Conservation (phyloP, 768 basidiomycete genomes). For the Ephemerocybe angulata region DNA sequence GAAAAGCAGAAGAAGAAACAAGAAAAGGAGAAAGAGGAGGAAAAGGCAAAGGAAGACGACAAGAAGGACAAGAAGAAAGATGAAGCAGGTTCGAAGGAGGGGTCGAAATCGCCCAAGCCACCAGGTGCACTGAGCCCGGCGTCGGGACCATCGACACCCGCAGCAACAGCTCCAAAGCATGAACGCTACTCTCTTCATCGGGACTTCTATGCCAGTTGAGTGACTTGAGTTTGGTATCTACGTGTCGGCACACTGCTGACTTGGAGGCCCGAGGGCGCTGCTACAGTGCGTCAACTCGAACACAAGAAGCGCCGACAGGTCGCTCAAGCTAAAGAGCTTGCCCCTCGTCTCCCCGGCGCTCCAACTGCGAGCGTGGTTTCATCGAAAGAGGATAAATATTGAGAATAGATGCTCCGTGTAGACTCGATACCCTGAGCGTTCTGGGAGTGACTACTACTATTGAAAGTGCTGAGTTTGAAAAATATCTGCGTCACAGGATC, state of each 20-base stretch:
- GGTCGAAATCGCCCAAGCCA: constrained; percentile 22
- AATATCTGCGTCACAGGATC: neutral
- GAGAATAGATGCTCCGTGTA: constrained; percentile 2
- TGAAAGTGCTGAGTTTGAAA: neutral
- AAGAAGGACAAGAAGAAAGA: constrained; percentile 29
- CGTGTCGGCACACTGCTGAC: too few species aligned
- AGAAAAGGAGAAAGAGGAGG: constrained; percentile 38
- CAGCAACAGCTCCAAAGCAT: constrained; percentile 50
- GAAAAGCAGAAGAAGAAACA: constrained; percentile 43
- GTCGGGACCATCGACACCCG: neutral
- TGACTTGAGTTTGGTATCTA: constrained; percentile 7
- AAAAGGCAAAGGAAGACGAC: constrained; percentile 33
- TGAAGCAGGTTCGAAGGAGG: constrained; percentile 26
- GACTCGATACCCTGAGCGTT: too few species aligned
- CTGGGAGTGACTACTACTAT: too few species aligned
- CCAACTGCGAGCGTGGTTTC: constrained; percentile 35
- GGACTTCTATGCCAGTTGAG: constrained; percentile 63
- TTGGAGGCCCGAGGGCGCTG: neutral
- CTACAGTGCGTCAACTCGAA: constrained; percentile 66
- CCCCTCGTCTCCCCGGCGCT: constrained; percentile 65
- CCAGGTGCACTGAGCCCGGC: constrained; percentile 32
- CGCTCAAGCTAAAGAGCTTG: constrained; percentile 65
- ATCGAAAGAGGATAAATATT: constrained; percentile 12
- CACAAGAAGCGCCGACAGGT: constrained; percentile 67
- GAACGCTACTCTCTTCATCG: constrained; percentile 80